Percentiles rank a stretch among this genome's conserved stretches.
Conservation (phyloP, 208 protist species). For the Blastocrithidia nonstop region DNA sequence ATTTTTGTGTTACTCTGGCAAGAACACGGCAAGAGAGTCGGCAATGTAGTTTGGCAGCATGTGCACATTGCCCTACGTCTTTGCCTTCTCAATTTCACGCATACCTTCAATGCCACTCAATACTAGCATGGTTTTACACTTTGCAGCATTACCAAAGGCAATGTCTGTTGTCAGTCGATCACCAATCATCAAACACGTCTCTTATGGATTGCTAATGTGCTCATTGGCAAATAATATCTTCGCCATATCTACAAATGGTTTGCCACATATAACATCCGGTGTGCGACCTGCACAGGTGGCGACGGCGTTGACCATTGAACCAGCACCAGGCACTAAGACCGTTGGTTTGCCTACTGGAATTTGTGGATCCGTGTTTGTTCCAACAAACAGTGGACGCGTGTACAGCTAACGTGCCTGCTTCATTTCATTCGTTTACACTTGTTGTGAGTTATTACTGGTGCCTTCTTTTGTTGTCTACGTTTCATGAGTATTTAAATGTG, state of each 20-base stretch:
- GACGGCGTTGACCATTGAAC: slow-evolving; percentile 23
- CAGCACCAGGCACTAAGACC: slow-evolving; percentile 36
- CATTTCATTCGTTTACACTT: not conserved
- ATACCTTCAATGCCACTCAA: slow-evolving; percentile 34
- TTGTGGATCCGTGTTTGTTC: slow-evolving; percentile 62
- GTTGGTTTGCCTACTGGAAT: slow-evolving; percentile 21
- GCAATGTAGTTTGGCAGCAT: slow-evolving; percentile 45
- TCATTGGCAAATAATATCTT: slow-evolving; percentile 31
- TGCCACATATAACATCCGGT: slow-evolving; percentile 49
- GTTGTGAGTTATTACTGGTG: not conserved
- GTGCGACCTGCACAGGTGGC: slow-evolving; percentile 9
- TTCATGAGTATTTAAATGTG: too few species aligned
- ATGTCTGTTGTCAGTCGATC: slow-evolving; percentile 68
- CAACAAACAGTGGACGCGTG: slow-evolving; percentile 21
- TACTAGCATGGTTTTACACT: slow-evolving; percentile 46
- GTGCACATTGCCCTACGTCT: slow-evolving; percentile 6
- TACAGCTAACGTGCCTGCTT: not conserved
- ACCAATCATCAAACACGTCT: slow-evolving; percentile 55
- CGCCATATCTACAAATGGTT: slow-evolving; percentile 42
- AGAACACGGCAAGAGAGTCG: slow-evolving; percentile 30
- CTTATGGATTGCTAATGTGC: slow-evolving; percentile 16
- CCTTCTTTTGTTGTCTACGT: not conserved
- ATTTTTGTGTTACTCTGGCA: too few species aligned
- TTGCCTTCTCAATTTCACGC: slow-evolving; percentile 20
- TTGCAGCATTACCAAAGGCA: slow-evolving; percentile 47